Base-by-base conservation (phyloP, 2,329 filamentous ascomycete species). In the Penicillium decumbens region DNA sequence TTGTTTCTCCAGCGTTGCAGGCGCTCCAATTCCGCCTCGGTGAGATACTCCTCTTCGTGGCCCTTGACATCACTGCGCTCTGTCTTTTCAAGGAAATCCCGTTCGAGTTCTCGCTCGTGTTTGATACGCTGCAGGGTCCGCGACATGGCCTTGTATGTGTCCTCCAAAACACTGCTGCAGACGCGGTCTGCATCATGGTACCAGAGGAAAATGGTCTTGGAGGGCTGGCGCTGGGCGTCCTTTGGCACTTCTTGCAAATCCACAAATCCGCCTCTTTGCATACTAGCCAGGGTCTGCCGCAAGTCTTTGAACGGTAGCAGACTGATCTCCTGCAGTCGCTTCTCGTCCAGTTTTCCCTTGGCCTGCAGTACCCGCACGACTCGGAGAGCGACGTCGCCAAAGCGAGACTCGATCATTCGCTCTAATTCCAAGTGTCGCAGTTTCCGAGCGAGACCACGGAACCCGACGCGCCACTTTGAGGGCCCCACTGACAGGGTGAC, bases 321-420 rank as follows among this genome's bases (percentile, higher is more conserved):
- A 45, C 87, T 88, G 48, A 90, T 79, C 43, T 84, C 84, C 32
- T 88, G 87, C 10, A 96, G 78, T 53, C 88, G 85, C 70, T 95
- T 95, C 70, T 98, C 93, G 58, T 97, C 92, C n/a, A 97, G 77
- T 65, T 93, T 95, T 45, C 93, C 93, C 65, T 91, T 89, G 50
- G 87, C 84, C 33, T 87, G 81, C 18, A 98, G 79, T 47, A 97
- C 89, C 18, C 89, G 86, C 18, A 90, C 80, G n/a, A 98, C 77
- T 7, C 92, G 87, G 15, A 92, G 79, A 0, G 89, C 89, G 41
- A 87, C 77, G 6, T 81, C 80, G 6, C 89, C 90, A 59, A 89
- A 90, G 2, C 83, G 82, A 45, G 89, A 82, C 55, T 87, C 81
- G 48, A 97, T 85, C 37, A 90, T 85, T 12, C 84, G 83, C 67